Percentiles rank a stretch among this genome's conserved stretches.
These are phyloP conservation scores for Aspergillus diversus DNA, from an alignment of 495 filamentous ascomycete species.

Conservation along the genomic window DNA sequence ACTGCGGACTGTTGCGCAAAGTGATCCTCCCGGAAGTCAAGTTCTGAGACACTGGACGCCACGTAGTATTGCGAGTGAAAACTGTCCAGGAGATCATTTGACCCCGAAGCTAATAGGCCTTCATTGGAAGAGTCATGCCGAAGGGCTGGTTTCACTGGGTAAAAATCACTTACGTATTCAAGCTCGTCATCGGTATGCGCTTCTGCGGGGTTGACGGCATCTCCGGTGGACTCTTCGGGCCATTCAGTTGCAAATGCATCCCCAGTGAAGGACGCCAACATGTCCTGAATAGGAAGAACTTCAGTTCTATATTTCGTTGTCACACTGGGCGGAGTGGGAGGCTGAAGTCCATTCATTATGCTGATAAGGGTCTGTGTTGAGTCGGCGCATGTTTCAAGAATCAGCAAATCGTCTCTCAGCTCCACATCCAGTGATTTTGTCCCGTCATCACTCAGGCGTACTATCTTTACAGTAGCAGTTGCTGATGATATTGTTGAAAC, in stretches of 20 bases:
- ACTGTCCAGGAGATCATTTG: constrained; percentile 64
- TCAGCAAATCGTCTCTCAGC: constrained; percentile 78
- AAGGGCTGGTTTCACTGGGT: constrained; percentile 43
- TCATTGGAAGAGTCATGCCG: constrained; percentile 48
- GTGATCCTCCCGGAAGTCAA: constrained; percentile 80
- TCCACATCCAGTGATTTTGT: constrained; percentile 76
- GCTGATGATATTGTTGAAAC: constrained; percentile 84
- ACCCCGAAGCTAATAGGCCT: constrained; percentile 32
- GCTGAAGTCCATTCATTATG: constrained; percentile 78
- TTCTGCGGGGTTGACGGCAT: constrained; percentile 20
- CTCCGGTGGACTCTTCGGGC: constrained; percentile 19
- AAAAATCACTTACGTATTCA: constrained; percentile 68
- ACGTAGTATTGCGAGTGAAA: constrained; percentile 62
- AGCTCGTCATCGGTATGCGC: constrained; percentile 55
- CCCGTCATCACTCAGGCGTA: constrained; percentile 52
- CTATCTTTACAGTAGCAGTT: constrained; percentile 61
- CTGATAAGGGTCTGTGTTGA: constrained; percentile 91
- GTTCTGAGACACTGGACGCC: constrained; percentile 49
- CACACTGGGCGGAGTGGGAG: constrained; percentile 78
- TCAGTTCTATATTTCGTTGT: constrained; percentile 86
- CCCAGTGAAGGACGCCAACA: constrained; percentile 86
- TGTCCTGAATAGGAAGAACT: constrained; percentile 80
- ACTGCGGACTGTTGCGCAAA: constrained; percentile 66
- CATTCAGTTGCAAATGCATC: constrained; percentile 67
- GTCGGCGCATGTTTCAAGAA: constrained; percentile 94